Evolutionary conservation across 805 yeast species (phyloP), one percentile per base, ranked within the genome.

Genomic region (Zygosaccharomyces pseudorouxii): DNA sequence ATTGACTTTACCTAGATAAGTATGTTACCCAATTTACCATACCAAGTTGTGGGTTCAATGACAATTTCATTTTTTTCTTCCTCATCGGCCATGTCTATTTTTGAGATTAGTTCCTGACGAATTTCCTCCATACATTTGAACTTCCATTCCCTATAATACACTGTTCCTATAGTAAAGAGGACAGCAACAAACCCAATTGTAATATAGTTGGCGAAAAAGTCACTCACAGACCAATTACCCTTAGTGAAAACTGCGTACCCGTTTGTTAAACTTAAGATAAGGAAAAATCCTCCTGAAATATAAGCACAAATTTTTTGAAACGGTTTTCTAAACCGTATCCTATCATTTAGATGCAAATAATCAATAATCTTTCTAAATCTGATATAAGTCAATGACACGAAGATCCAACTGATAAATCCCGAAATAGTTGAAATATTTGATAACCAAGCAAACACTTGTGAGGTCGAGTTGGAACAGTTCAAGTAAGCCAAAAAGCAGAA

Each of bases 391-490:
- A 71, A 59, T 19, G 75, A 59, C 31, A 78, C 72, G 37, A 73
- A 65, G 29, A 78, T 57, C 85, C 84, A 79, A 18, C 81, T 71
- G 38, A 79, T 60, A 59, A 80, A 79, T 3, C 84, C 84, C 2
- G 82, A 77, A 42, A 79, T 74, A 27, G 84, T 80, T 16, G 80
- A 71, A 50, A 81, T 74, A 58, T 80, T 81, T 16, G 81, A 71
- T 45, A 81, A 72, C 85, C 86, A 81, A n/a, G 73, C 70, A 66
- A 81, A 81, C 10, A 77, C 85, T 37, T 63, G 54, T 3, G 78
- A 55, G 0, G 84, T 68, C 5, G 74, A 64, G 10, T 72, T 66
- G 3, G 81, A 75, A 27, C 71, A 73, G 55, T 78, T 79, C 60
- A 80, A 67, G 60, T 72, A 78, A 0, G 80, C 65, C 47, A 78